phyloP scores from a whole-genome alignment of 2,329 filamentous ascomycete species.

The Atkinsonella texensis region DNA sequence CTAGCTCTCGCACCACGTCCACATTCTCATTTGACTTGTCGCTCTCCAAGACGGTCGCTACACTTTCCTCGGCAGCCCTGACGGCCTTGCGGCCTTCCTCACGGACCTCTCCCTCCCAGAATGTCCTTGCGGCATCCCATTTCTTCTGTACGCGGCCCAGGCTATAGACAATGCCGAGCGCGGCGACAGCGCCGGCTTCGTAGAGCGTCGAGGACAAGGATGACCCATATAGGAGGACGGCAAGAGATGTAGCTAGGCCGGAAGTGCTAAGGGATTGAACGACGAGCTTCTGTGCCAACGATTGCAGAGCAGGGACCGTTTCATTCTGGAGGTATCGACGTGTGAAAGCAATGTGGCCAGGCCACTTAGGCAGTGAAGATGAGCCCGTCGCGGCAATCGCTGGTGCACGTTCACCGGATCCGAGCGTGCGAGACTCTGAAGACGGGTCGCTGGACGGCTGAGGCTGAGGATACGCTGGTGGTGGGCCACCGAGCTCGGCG shows the following conservation, averaged over 20 bases:
- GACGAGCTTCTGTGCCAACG: conserved; percentile 61
- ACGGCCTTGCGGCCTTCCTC: conserved; percentile 55
- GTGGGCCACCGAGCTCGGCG: conserved; percentile 30
- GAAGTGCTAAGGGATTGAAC: conserved; percentile 65
- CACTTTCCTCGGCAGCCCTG: conserved; percentile 40
- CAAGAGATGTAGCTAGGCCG: conserved; percentile 43
- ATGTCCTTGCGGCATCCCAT: conserved; percentile 48
- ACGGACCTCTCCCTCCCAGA: conserved; percentile 55
- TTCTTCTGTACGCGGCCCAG: conserved; percentile 46
- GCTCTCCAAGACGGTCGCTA: conserved; percentile 33
- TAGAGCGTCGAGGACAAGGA: conserved; percentile 41
- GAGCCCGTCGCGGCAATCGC: conserved; percentile 12
- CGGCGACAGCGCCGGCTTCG: conserved; percentile 50
- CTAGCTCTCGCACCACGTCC: conserved; percentile 19
- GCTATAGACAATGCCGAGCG: conserved; percentile 48
- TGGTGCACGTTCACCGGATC: conserved; percentile 8
- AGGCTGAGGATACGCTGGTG: conserved; percentile 25
- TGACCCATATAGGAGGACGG: conserved; percentile 44
- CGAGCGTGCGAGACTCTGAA: conserved; percentile 11
- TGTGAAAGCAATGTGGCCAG: conserved; percentile 58
- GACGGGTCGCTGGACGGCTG: conserved; percentile 10
- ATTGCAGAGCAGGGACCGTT: conserved; percentile 59
- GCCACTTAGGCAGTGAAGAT: conserved; percentile 46
- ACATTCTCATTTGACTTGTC: conserved; percentile 8
- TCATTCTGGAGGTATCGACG: conserved; percentile 54